Conservation (phyloP, 2,329 filamentous ascomycete species). For the Drechslerella stenobrocha region DNA sequence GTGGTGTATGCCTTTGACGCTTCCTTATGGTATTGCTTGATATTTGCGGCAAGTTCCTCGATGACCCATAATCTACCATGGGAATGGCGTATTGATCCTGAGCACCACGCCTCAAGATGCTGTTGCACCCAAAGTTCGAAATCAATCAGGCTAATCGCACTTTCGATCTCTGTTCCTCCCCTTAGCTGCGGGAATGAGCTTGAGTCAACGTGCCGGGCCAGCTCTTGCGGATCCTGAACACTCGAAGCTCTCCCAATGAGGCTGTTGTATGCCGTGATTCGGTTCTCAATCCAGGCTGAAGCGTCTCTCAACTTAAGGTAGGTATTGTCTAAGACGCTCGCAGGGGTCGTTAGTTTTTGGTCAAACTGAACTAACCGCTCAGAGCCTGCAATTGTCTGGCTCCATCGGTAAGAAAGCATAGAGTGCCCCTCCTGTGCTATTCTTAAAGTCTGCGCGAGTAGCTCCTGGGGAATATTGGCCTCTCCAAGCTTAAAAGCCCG, state of each 20-base stretch:
- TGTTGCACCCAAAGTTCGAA: conserved; percentile 52
- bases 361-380: conserved; percentile 3
- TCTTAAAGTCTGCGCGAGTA: neutral
- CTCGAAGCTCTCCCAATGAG: neutral
- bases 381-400: neutral
- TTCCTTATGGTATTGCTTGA: conserved; percentile 55
- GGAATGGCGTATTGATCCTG: too few species aligned
- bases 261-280: conserved; percentile 8
- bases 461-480: conserved; percentile 57
- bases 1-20: conserved; percentile 48
- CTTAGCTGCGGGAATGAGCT: neutral
- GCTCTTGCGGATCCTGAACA: conserved; percentile 10
- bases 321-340: neutral
- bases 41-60: conserved; percentile 50
- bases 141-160: conserved; percentile 16
- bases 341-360: neutral
- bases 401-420: conserved; percentile 7
- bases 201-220: neutral
- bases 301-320: conserved; percentile 8
- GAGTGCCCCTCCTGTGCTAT: neutral
- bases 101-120: conserved; percentile 61
- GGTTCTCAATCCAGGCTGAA: neutral
- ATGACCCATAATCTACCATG: too few species aligned
- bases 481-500: conserved; percentile 58
- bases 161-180: neutral